Evolutionary conservation across 225 moss, liverwort and hornwort species (phyloP).

Genomic region (Lunularia cruciata): DNA sequence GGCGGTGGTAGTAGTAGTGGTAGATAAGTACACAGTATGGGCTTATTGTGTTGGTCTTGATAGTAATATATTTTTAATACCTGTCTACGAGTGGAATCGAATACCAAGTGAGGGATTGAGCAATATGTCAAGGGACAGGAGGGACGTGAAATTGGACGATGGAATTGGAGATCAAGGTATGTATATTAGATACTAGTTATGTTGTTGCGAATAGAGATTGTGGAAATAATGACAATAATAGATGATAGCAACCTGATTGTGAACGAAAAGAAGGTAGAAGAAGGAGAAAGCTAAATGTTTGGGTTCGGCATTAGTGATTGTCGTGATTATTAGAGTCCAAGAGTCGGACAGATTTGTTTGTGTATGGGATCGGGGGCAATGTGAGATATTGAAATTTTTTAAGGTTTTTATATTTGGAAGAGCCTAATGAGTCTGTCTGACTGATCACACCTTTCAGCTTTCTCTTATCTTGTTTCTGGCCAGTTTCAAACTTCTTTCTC

Average conservation of each 20-base stretch:
- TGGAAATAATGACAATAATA: no score
- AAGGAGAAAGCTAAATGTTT: no score
- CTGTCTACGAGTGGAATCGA: background rate
- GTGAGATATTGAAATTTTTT: background rate
- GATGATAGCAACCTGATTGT: background rate
- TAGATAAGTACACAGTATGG: no score
- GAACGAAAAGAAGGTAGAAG: background rate
- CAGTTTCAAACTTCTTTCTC: conserved; percentile 3
- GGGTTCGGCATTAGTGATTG: background rate
- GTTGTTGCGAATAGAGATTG: background rate
- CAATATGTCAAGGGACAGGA: background rate
- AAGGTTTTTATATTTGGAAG: no score
- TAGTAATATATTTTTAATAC: background rate
- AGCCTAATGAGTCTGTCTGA: background rate
- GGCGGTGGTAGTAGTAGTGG: background rate
- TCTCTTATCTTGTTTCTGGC: background rate
- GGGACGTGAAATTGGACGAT: background rate
- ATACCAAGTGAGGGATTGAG: background rate
- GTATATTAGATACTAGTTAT: background rate
- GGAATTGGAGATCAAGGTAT: background rate
- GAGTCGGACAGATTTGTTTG: no score
- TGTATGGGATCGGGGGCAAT: background rate
- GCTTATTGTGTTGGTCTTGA: background rate
- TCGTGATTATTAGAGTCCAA: background rate
- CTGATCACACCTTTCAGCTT: background rate